Base-by-base conservation (phyloP, 75 land plant genomes). In the Selaginella tamariscina region DNA sequence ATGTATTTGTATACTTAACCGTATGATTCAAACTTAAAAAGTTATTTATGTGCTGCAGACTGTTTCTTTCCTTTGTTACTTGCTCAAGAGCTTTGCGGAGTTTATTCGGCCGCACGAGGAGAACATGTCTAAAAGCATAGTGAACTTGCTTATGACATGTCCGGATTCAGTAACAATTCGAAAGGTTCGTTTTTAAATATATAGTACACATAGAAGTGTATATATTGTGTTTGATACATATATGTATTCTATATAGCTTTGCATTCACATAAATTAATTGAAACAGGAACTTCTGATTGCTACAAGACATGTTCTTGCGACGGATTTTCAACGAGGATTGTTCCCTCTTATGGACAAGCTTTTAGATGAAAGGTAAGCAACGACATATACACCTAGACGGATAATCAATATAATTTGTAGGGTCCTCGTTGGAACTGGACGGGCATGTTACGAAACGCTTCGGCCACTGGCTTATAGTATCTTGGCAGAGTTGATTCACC, bases 381-480 rank as follows among this genome's bases (percentile, higher is more conserved):
- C 24, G 24, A 2, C 66, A 65, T 65, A 13, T 27, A 8, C 1
- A 9, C 30, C 30, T 55, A 54, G 2, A n/a, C 24, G 56, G 15
- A 31, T 30, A 44, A 60, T 26, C 32, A 69, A 0, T 55, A 15
- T 2, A 2, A 55, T 30, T 67, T 64, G 67, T 80, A 95, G 99
- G 77, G 96, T 91, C 72, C 74, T 95, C 31, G 96, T 95, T 57
- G 99, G 99, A 66, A 88, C 89, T 74, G 99, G 99, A 0, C 76
- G 99, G 55, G 92, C 88, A 9, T 95, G 99, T 65, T 91, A 76
- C 70, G 99, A 95, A 70, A 80, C 92, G 64, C 80, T 95, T 22
- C 81, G 99, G 72, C 99, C 99, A 67, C 73, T 95, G 70, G 99
- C 99, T 15, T 95, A 95, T 66, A 95, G 99, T 67, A 72, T 95